Evolutionary conservation across 495 filamentous ascomycete species (phyloP).

Genomic region (Penicillium maclennaniae): DNA sequence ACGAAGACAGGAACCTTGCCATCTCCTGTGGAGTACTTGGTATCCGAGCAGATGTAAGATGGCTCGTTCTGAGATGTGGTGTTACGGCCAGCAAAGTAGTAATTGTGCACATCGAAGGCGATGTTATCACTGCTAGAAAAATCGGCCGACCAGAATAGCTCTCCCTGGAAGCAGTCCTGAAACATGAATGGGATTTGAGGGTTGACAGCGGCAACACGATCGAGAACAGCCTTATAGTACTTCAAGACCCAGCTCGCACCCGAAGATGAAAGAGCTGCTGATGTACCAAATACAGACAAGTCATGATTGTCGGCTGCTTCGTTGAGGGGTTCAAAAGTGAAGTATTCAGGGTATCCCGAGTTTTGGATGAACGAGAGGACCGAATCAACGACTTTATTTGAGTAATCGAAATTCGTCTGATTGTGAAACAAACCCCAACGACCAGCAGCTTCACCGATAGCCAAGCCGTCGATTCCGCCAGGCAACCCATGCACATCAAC

Average conservation of each 20-base stretch:
- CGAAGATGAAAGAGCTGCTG: conserved; percentile 17
- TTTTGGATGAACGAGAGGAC: conserved; percentile 20
- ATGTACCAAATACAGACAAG: conserved; percentile 20
- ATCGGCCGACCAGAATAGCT: conserved; percentile 10
- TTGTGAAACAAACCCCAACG: conserved; percentile 28
- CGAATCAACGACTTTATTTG: conserved; percentile 19
- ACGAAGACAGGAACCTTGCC: conserved; percentile 22
- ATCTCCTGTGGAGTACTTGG: conserved; percentile 9
- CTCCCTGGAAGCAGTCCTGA: conserved; percentile 19
- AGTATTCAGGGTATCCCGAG: conserved; percentile 19
- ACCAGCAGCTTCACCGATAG: conserved; percentile 23
- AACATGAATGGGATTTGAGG: conserved; percentile 19
- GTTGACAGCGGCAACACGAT: conserved; percentile 11
- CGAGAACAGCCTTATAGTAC: conserved; percentile 16
- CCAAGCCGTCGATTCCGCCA: conserved; percentile 22
- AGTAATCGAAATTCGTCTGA: conserved; percentile 24
- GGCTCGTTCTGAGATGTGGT: conserved; percentile 18
- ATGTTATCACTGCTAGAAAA: conserved; percentile 13
- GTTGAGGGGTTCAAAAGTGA: conserved; percentile 22
- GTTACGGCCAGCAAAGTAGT: conserved; percentile 17
- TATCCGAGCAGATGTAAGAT: conserved; percentile 10
- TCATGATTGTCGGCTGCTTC: conserved; percentile 22
- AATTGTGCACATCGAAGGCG: conserved; percentile 24
- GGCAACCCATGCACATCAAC: conserved; percentile 28
- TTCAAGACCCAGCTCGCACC: conserved; percentile 20